phyloP scores from a whole-genome alignment of 345 rosid genomes.

The Salix koriyanagi region DNA sequence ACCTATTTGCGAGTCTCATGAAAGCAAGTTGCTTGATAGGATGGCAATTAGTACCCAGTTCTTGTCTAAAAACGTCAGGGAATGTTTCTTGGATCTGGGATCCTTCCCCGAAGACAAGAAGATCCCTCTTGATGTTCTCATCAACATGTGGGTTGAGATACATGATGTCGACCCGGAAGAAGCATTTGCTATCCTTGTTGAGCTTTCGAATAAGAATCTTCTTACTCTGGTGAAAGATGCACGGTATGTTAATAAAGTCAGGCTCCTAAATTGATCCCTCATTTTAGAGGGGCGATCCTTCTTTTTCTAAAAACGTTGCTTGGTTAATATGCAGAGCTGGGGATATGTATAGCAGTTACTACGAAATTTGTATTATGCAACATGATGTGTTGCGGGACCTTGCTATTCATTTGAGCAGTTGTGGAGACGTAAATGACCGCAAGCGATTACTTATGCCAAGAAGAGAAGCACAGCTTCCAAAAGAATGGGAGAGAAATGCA shows the following conservation, averaged over 20 bases:
- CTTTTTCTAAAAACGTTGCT: not conserved
- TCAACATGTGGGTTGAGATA: conserved; percentile 79
- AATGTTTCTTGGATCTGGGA: conserved; percentile 89
- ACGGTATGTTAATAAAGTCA: conserved; percentile 32
- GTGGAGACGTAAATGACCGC: conserved; percentile 42
- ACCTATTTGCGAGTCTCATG: conserved; percentile 70
- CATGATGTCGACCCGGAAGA: conserved; percentile 54
- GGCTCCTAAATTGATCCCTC: not conserved
- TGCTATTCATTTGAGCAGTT: conserved; percentile 56
- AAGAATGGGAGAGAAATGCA: conserved; percentile 74
- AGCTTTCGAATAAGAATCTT: conserved; percentile 75
- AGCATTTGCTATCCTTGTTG: conserved; percentile 63
- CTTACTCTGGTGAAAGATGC: conserved; percentile 77
- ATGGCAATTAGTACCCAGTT: conserved; percentile 67
- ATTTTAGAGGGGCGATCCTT: not conserved
- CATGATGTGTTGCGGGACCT: conserved; percentile 93
- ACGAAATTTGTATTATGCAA: conserved; percentile 67
- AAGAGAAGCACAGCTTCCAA: conserved; percentile 57
- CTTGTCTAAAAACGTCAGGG: conserved; percentile 45
- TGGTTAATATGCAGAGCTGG: conserved; percentile 55
- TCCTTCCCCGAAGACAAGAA: conserved; percentile 94
- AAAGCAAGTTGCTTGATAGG: conserved; percentile 56
- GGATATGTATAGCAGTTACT: conserved; percentile 57
- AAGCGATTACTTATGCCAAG: conserved; percentile 65
- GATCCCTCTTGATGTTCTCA: conserved; percentile 80